Evolutionary conservation across 148 eudicot genomes (phyloP).

Genomic region (Diospyros lotus): DNA sequence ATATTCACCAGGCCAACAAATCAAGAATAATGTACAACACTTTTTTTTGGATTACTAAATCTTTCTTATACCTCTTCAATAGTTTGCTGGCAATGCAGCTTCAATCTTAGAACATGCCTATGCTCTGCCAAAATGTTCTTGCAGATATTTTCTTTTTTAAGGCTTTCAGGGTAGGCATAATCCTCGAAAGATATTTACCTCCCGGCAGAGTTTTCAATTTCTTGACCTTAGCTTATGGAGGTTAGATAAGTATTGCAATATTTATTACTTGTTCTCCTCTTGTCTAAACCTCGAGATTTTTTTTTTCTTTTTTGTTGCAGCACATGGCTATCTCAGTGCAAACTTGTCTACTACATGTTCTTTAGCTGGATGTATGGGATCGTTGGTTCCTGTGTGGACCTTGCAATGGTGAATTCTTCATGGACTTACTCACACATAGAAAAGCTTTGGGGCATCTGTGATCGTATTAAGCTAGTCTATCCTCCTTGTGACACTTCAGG

Average conservation of each 20-base stretch:
- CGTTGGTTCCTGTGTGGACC: conserved; percentile 84
- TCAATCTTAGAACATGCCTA: not conserved
- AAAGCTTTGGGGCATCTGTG: conserved; percentile 80
- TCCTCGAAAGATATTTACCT: not conserved
- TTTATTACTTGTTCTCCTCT: not conserved
- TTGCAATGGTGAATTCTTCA: conserved; percentile 94
- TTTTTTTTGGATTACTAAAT: not conserved
- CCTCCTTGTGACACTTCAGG: conserved; percentile 98
- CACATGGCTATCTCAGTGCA: conserved; percentile 65
- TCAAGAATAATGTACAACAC: not conserved
- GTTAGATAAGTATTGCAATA: not conserved
- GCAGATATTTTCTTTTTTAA: not conserved
- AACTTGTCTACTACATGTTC: conserved; percentile 70
- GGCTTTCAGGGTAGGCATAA: not conserved
- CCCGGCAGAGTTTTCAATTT: not conserved
- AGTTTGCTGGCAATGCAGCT: not conserved
- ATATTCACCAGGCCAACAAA: not conserved
- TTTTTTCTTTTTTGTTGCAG: conserved; percentile 38
- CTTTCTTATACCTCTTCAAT: not conserved
- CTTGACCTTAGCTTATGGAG: not conserved
- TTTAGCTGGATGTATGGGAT: conserved; percentile 91
- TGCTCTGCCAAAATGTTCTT: conserved; percentile 7
- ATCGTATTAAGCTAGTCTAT: conserved; percentile 68
- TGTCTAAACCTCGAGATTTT: conserved; percentile 16
- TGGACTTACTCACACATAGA: conserved; percentile 90